These are phyloP conservation scores for Jacaranda copaia DNA, from an alignment of 257 asterid genomes.

Conservation along the genomic window DNA sequence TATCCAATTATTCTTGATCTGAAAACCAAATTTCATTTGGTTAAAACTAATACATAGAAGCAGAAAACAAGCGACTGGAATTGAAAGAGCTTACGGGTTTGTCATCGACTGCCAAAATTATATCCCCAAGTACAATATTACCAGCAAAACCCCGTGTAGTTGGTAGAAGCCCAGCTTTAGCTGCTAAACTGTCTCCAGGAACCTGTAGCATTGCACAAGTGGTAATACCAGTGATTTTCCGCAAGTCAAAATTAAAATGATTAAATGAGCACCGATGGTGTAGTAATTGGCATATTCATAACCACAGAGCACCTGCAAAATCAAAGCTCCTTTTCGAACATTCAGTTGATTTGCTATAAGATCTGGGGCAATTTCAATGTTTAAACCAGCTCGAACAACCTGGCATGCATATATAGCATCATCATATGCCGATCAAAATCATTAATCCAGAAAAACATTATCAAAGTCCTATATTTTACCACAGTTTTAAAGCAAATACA, in stretches of 20 bases:
- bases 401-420: constrained; percentile 24
- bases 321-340: constrained; percentile 89
- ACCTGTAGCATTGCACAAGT: constrained; percentile 53
- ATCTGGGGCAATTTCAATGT: constrained; percentile 81
- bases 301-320: constrained; percentile 63
- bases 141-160: constrained; percentile 95
- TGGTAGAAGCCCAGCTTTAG: constrained; percentile 77
- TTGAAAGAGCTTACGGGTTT: constrained; percentile 65
- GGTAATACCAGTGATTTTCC: not conserved
- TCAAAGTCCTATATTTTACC: too few species aligned
- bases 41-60: not conserved
- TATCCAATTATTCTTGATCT: not conserved
- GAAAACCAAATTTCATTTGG: not conserved
- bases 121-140: constrained; percentile 83
- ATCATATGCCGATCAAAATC: not conserved
- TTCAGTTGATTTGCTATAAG: constrained; percentile 86
- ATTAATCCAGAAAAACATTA: not conserved
- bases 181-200: constrained; percentile 76
- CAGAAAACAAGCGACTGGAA: not conserved
- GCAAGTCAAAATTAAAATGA: not conserved
- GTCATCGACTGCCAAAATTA: constrained; percentile 74
- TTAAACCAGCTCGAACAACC: constrained; percentile 88
- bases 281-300: not conserved
- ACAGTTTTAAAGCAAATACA: constrained; percentile 6
- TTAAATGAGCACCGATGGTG: not conserved